Percentiles rank a stretch among this genome's conserved stretches.
These are phyloP conservation scores for Malus fusca DNA, from an alignment of 306 rosid species.

Conservation along the genomic window DNA sequence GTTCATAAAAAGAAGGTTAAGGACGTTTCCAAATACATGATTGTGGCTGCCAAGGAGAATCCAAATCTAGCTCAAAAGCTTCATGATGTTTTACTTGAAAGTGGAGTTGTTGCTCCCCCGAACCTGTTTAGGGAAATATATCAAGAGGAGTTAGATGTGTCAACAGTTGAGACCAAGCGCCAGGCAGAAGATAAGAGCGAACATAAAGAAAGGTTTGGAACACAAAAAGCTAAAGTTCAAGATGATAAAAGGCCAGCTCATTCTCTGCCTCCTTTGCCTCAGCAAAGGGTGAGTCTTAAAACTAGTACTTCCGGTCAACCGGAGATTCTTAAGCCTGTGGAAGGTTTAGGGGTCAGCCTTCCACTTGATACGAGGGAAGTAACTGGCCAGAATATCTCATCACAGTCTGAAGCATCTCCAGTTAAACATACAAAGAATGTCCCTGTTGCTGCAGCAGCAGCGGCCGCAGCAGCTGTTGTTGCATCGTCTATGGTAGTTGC, in stretches of 20 bases:
- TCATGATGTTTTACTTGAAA: slow-evolving; percentile 86
- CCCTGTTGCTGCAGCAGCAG: slow-evolving; percentile 89
- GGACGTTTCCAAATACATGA: slow-evolving; percentile 93
- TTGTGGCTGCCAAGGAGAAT: slow-evolving; percentile 93
- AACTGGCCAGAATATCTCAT: slow-evolving; percentile 33
- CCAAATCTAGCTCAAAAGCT: slow-evolving; percentile 88
- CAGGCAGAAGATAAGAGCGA: slow-evolving; percentile 38
- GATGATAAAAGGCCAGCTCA: slow-evolving; percentile 29
- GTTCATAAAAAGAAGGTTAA: slow-evolving; percentile 68
- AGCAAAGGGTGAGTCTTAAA: slow-evolving; percentile 37
- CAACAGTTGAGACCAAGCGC: slow-evolving; percentile 33
- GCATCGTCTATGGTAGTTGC: slow-evolving; percentile 94
- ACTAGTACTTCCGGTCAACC: slow-evolving; percentile 43
- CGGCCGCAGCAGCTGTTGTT: slow-evolving; percentile 86
- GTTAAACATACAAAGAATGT: slow-evolving; percentile 59
- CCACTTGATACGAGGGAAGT: slow-evolving; percentile 46
- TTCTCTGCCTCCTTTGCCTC: slow-evolving; percentile 65
- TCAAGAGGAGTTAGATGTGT: slow-evolving; percentile 45
- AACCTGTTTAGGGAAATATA: slow-evolving; percentile 75
- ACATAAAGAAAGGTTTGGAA: slow-evolving; percentile 27
- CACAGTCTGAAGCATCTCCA: slow-evolving; percentile 44
- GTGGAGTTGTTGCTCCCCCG: slow-evolving; percentile 91
- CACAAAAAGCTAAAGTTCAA: slow-evolving; percentile 28
- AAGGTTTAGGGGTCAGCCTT: slow-evolving; percentile 49
- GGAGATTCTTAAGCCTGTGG: slow-evolving; percentile 47